These are phyloP conservation scores for Plasmodium chabaudi DNA, from an alignment of 169 alveolate species.

Conservation along the genomic window DNA sequence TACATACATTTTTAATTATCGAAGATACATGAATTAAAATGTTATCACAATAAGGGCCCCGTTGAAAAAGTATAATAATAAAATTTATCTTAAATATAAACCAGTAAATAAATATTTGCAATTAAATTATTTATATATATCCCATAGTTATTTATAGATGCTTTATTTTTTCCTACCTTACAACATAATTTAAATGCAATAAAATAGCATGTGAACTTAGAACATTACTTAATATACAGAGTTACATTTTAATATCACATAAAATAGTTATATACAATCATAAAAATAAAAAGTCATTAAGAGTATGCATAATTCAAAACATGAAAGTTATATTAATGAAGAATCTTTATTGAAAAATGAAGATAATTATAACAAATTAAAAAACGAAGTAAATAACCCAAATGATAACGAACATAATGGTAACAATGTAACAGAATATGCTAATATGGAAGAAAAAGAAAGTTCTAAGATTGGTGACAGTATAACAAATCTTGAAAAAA, in stretches of 20 bases:
- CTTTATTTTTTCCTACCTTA: not conserved
- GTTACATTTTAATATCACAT: too few species aligned
- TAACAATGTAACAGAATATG: not conserved
- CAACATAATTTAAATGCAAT: not conserved
- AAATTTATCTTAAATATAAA: too few species aligned
- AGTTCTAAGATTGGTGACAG: slow-evolving; percentile 3
- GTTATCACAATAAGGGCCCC: too few species aligned
- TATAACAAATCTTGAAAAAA: not conserved
- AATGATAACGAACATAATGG: not conserved
- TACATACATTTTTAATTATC: too few species aligned
- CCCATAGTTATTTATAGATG: not conserved
- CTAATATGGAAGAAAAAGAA: slow-evolving; percentile 1
- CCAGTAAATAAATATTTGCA: too few species aligned
- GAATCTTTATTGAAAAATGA: slow-evolving; percentile 6
- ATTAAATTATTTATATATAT: not conserved
- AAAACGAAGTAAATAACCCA: slow-evolving; percentile 16
- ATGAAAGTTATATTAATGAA: slow-evolving; percentile 3
- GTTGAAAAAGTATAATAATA: too few species aligned
- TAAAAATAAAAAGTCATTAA: not conserved
- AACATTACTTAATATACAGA: too few species aligned
- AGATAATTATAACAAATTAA: slow-evolving; percentile 10
- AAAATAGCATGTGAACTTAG: too few species aligned
- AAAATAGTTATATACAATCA: too few species aligned
- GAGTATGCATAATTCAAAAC: slow-evolving; percentile 34
- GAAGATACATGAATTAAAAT: too few species aligned